A percentile compares a stretch with the other conserved stretches of the same genome.
Evolutionary conservation across 1,139 yeast species (phyloP).

Genomic region (Groenewaldozyma auringiensis): DNA sequence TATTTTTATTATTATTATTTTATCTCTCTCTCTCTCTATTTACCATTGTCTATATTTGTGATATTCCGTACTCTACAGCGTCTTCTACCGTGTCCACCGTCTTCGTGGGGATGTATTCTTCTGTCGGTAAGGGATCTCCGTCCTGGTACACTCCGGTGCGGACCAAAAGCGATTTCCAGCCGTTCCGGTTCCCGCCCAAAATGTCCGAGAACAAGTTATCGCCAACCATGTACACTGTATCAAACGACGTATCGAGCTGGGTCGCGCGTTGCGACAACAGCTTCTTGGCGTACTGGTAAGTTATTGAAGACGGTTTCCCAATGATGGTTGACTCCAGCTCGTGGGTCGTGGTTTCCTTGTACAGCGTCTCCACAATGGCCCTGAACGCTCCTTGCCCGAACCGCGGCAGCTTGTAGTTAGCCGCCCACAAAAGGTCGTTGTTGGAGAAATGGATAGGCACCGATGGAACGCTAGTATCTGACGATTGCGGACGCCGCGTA

Average conservation of each 20-base stretch:
- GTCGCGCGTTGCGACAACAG: conserved; percentile 29
- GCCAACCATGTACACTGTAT: conserved; percentile 80
- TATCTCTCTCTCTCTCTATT: conserved; percentile 8
- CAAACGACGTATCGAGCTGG: conserved; percentile 11
- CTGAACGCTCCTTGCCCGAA: conserved; percentile 93
- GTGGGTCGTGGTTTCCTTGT: conserved; percentile 48
- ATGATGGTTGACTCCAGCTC: conserved; percentile 51
- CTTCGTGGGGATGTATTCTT: conserved; percentile 29
- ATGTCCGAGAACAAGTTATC: conserved; percentile 94
- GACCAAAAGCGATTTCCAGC: conserved; percentile 82
- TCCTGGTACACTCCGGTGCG: conserved; percentile 82
- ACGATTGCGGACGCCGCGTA: conserved; percentile 39
- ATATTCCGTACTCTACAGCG: conserved; percentile 30
- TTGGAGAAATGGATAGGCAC: conserved; percentile 81
- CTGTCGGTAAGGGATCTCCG: conserved; percentile 43
- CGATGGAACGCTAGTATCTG: conserved; percentile 40
- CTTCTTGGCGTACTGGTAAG: conserved; percentile 79
- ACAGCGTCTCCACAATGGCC: conserved; percentile 54
- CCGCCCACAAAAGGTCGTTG: conserved; percentile 87
- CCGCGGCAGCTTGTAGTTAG: conserved; percentile 68
- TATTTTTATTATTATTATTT: conserved; percentile 5
- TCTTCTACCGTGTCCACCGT: conserved; percentile 33
- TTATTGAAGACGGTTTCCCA: conserved; percentile 78
- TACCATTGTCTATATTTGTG: conserved; percentile 4
- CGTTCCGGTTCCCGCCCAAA: conserved; percentile 75